A percentile compares a stretch with the other conserved stretches of the same genome.
Evolutionary conservation across 2,329 filamentous ascomycete species (phyloP).

Genomic region (Amesomyces nigricolor): DNA sequence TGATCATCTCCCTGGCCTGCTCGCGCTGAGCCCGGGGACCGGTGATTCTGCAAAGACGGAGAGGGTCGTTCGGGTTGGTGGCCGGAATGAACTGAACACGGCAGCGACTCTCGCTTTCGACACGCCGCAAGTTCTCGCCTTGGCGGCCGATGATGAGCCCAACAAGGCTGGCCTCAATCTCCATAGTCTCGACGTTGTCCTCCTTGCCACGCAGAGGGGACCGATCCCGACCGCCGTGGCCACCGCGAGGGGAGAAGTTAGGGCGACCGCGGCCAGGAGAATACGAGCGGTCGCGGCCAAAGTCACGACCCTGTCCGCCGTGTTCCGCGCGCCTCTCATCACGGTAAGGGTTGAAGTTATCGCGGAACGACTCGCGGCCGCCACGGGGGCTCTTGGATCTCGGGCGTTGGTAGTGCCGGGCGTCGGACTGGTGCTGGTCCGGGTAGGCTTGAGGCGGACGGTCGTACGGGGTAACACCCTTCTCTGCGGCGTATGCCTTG

Average conservation of each 20-base stretch:
- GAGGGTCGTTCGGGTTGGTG: conserved; percentile 62
- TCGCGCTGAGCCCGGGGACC: conserved; percentile 66
- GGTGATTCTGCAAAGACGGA: conserved; percentile 80
- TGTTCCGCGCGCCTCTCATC: conserved; percentile 74
- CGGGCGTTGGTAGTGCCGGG: conserved; percentile 56
- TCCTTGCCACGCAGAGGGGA: conserved; percentile 64
- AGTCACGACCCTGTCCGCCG: conserved; percentile 45
- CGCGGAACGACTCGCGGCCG: conserved; percentile 66
- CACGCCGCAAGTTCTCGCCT: conserved; percentile 80
- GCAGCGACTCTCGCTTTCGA: conserved; percentile 76
- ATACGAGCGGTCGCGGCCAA: conserved; percentile 61
- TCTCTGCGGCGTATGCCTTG: conserved; percentile 73
- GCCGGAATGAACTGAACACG: conserved; percentile 84
- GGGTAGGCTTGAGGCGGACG: conserved; percentile 43
- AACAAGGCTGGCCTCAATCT: conserved; percentile 80
- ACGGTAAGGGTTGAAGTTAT: conserved; percentile 75
- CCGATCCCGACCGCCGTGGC: conserved; percentile 50
- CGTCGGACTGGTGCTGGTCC: conserved; percentile 42
- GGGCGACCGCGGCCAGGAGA: conserved; percentile 51
- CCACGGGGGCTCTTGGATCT: conserved; percentile 70
- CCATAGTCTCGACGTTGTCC: conserved; percentile 74
- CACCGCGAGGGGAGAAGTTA: conserved; percentile 55
- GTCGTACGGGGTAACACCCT: conserved; percentile 62
- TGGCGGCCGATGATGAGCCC: conserved; percentile 87
- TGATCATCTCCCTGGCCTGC: conserved; percentile 76